Base-by-base conservation (phyloP, 1,139 yeast genomes). In the Yamadazyma spencermartinsiae region DNA sequence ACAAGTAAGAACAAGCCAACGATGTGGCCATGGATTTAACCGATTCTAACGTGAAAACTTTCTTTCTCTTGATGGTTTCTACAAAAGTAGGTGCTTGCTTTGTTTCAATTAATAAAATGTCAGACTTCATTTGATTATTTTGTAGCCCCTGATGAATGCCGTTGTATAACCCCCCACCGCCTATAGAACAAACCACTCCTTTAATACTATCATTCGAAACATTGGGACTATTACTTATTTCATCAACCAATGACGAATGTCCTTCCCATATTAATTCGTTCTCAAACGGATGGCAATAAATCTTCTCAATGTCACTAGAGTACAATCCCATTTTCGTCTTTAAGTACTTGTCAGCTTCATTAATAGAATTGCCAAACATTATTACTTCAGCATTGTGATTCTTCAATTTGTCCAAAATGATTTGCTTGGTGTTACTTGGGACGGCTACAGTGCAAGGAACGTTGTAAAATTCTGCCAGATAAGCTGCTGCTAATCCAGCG, bases 401-500 rank as follows among this genome's bases (percentile, higher is more conserved):
- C 33, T 51, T 43, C 24, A 69, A 53, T 38, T 51, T 52, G 6
- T 50, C 51, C 11, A 60, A 43, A 0, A 68, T 63, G 15, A 54
- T 52, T 2, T 50, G 46, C 40, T 60, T 62, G 15, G 70, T 51
- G 7, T 36, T 46, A 3, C 36, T 39, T 0, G 75, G 75, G 3
- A 69, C 55, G 2, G 66, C 72, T n/a, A 69, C 74, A 3, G 72
- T 67, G 41, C 75, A 68, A 28, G 49, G 43, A 3, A 66, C 51
- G 2, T 46, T 39, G 42, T 54, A 64, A 40, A 47, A 51, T 19
- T 49, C 44, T 2, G 68, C 58, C 39, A 64, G 59, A 40, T 63
- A 68, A 2, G 73, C 75, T 9, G 74, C 75, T 10, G 74, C 73
- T 33, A 69, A 52, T 0, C 74, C 75, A n/a, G 75, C 75, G 46